Evolutionary conservation across 306 rosid species (phyloP), one percentile per base, ranked within the genome.

Genomic region (Prunus mongolica): DNA sequence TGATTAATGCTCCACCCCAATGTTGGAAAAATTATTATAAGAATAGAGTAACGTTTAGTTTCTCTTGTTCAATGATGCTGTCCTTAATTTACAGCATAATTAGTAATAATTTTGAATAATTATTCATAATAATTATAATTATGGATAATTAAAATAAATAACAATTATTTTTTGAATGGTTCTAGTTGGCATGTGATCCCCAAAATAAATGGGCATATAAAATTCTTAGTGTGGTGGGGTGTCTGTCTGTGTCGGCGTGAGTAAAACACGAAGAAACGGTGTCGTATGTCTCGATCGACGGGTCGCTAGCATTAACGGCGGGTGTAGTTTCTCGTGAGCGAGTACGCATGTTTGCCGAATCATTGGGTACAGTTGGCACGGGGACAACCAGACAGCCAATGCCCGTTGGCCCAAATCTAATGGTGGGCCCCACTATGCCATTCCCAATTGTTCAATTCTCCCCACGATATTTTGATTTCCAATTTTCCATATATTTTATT

Each of bases 341-440:
- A 47, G 45, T 77, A 67, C 71, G 76, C 69, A 30, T 20, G 63
- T 67, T 67, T 46, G 68, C 22, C 49, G 12, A 54, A 73, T 82
- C 54, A 78, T 78, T 77, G 45, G 3, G 56, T 61, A 64, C 49
- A 64, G 47, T 18, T 64, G 69, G 24, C 69, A 64, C 67, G 20
- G 45, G 11, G 12, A 14, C 67, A 62, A 28, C 67, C 20, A 28
- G 22, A 62, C 69, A 64, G 8, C 69, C 69, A 3, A 32, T 64
- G 46, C 13, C 24, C 10, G 24, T 8, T 64, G 68, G 68, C 2
- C 47, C 45, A 64, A 64, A 24, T 28, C 5, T 28, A 20, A 13
- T 28, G 22, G 7, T 6, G n/a, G 38, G 44, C 44, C 67, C 65
- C 44, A 28, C 44, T 13, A 6, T 62, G 10, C 44, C 67, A 28